Base-by-base conservation (phyloP, 1,139 yeast species). In the Kodamaea plutei region DNA sequence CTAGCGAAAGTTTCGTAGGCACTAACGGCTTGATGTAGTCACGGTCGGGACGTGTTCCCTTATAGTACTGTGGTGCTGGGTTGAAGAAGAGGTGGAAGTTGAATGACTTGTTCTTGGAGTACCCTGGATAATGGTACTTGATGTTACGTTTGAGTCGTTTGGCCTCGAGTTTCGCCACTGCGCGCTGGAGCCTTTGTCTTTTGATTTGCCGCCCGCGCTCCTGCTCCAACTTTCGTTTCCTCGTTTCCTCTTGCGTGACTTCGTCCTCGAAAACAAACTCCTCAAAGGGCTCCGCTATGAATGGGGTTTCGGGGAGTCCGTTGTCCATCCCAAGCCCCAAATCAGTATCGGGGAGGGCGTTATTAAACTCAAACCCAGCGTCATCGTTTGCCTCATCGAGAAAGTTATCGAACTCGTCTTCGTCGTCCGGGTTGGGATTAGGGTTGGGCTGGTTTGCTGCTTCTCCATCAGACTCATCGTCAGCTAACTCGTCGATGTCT, bases 401-500 rank as follows among this genome's bases (percentile, higher is more conserved):
- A 11, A 56, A 35, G 20, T 36, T 37, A 23, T 27, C 40, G 15
- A 29, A 28, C 6, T 28, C 56, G 3, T 43, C 51, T 2, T 54
- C 56, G 28, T 35, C 38, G 4, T 31, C 11, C 10, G n/a, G 28
- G 20, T 5, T 18, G 20, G 6, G 6, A 4, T 8, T 4, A 4
- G 20, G 10, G n/a, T 18, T 18, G 15, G 7, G 14, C 8, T 20
- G 3, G 17, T 4, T 33, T 8, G 26, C 37, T 23, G 29, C 31
- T n/a, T 44, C 52, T 10, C 34, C 50, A 2, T 45, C 47, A 14
- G 76, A 85, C 33, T 87, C 96, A 28, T 88, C 71, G n/a, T 67
- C 97, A 0, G 97, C 97, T 35, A 91, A 65, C 54, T 89, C 96
- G 45, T 89, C 97, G 43, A 85, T 94, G 51, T 87, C 96, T 48